A percentile compares a stretch with the other conserved stretches of the same genome.
These are phyloP conservation scores for Lactarius sanguifluus DNA, from an alignment of 768 basidiomycete species.

Conservation along the genomic window DNA sequence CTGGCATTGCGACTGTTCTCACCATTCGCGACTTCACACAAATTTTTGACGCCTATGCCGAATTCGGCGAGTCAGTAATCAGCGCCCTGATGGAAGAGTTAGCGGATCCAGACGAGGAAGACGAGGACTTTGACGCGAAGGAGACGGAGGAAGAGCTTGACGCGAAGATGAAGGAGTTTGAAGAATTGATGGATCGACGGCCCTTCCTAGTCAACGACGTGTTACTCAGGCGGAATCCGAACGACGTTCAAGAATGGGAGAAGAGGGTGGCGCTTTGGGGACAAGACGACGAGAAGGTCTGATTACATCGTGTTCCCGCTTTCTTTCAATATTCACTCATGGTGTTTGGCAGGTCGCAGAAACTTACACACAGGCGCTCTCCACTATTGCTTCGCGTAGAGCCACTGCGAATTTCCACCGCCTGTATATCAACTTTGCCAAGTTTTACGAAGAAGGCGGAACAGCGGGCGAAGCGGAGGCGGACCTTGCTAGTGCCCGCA, in stretches of 20 bases:
- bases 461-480: constrained; percentile 72
- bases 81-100: constrained; percentile 85
- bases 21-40: constrained; percentile 97
- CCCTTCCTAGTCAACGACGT: constrained; percentile 98
- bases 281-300: constrained; percentile 88
- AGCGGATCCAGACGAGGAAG: constrained; percentile 72
- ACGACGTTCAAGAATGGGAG: constrained; percentile 99
- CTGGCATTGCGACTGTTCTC: constrained; percentile 77
- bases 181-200: constrained; percentile 89
- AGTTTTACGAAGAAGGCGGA: constrained; percentile 97
- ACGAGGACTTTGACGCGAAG: constrained; percentile 73
- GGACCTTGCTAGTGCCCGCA: constrained; percentile 83
- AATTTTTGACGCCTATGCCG: constrained; percentile 95
- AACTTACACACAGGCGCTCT: constrained; percentile 87
- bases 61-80: constrained; percentile 89
- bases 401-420: constrained; percentile 90
- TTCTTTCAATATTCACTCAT: constrained; percentile 4
- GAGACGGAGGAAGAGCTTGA: constrained; percentile 86
- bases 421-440: constrained; percentile 92
- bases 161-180: constrained; percentile 85
- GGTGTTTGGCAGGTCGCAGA: constrained; percentile 67
- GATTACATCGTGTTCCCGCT: constrained; percentile 16
- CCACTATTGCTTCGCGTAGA: constrained; percentile 83
- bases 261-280: constrained; percentile 93
- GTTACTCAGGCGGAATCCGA: constrained; percentile 86